phyloP scores from a whole-genome alignment of 177 flowering plant species.

The Tripterygium wilfordii region DNA sequence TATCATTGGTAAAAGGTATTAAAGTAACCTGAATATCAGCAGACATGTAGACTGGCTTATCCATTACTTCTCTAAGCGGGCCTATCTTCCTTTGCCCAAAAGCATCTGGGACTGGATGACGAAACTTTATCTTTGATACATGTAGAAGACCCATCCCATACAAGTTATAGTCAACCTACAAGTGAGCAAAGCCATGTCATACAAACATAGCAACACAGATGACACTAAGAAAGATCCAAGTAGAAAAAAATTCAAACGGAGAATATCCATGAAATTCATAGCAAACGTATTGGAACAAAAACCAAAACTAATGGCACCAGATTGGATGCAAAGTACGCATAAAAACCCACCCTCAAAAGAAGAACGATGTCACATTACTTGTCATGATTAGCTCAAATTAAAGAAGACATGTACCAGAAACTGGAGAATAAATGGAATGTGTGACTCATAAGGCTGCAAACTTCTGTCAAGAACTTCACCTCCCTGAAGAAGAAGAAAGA shows the following conservation, averaged over 20 bases:
- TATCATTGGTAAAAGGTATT: conserved; percentile 1
- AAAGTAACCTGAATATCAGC: conserved; percentile 37
- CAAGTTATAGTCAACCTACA: conserved; percentile 82
- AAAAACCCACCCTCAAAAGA: too few species aligned
- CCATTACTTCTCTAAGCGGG: conserved; percentile 11
- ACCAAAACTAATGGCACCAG: too few species aligned
- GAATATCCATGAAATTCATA: too few species aligned
- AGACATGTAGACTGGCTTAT: conserved; percentile 14
- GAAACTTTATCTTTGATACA: conserved; percentile 77
- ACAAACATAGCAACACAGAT: background rate
- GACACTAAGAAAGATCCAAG: background rate
- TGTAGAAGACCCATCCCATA: conserved; percentile 96
- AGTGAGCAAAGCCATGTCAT: background rate
- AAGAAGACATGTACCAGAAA: conserved; percentile 67
- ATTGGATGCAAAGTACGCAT: too few species aligned
- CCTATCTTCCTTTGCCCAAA: conserved; percentile 20
- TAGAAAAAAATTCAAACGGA: too few species aligned
- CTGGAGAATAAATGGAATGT: conserved; percentile 91
- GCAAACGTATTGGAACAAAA: too few species aligned
- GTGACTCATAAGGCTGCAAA: conserved; percentile 93
- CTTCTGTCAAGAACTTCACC: conserved; percentile 70
- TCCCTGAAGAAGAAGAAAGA: conserved; percentile 36
- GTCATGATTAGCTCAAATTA: too few species aligned
- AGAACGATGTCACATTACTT: too few species aligned
- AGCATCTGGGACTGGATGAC: conserved; percentile 63